These are phyloP conservation scores for Cordyceps tenuipes DNA, from an alignment of 2,329 filamentous ascomycete genomes.

Conservation along the genomic window DNA sequence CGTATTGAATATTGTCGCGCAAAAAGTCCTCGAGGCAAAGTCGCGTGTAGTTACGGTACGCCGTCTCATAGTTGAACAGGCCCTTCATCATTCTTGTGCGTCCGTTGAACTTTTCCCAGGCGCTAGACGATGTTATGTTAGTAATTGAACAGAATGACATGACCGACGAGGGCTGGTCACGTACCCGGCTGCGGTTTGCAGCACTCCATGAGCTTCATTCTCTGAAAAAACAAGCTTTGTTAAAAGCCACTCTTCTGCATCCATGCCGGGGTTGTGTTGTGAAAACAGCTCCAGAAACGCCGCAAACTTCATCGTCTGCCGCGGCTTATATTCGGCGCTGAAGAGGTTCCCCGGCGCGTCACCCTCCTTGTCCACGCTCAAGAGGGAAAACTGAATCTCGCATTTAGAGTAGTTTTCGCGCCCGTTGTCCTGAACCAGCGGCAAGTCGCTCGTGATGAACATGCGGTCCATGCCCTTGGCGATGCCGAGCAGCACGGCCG, in stretches of 20 bases:
- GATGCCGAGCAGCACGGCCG: constrained; percentile 47
- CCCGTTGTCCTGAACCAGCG: constrained; percentile 33
- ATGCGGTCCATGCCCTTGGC: constrained; percentile 52
- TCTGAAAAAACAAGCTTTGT: constrained; percentile 55
- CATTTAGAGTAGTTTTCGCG: constrained; percentile 40
- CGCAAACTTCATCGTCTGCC: constrained; percentile 34
- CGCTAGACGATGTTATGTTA: constrained; percentile 24
- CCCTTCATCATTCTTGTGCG: constrained; percentile 67
- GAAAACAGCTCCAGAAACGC: constrained; percentile 32
- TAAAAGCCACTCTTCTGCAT: constrained; percentile 45
- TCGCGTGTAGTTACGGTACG: constrained; percentile 53
- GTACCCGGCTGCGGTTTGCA: constrained; percentile 47
- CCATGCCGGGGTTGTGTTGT: constrained; percentile 17
- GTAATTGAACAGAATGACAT: background rate
- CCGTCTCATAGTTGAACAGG: constrained; percentile 57
- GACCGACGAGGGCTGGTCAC: constrained; percentile 15
- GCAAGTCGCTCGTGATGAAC: constrained; percentile 55
- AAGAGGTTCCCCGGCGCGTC: constrained; percentile 40
- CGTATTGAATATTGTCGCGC: constrained; percentile 59
- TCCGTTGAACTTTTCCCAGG: constrained; percentile 57
- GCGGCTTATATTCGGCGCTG: constrained; percentile 35
- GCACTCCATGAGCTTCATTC: constrained; percentile 46
- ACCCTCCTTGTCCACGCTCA: constrained; percentile 21
- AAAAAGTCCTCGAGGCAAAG: constrained; percentile 54
- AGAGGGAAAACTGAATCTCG: constrained; percentile 55